Evolutionary conservation across 495 filamentous ascomycete species (phyloP).

Genomic region (Hapsidospora chrysogenum): DNA sequence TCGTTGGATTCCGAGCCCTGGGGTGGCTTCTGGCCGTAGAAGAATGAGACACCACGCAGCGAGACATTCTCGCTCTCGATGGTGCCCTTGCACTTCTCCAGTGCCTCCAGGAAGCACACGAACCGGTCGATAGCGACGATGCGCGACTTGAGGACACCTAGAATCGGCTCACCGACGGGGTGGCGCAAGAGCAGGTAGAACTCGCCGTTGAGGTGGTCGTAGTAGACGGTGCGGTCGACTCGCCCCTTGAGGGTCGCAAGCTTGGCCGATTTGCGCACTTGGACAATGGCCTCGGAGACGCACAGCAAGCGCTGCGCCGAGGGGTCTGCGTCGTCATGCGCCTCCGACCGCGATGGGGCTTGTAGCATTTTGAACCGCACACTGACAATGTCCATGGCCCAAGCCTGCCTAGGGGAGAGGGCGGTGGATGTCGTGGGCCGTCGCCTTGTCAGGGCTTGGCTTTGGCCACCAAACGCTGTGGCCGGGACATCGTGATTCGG

Average conservation of each 20-base stretch:
- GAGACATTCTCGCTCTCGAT: constrained; percentile 38
- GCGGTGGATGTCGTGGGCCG: neutral
- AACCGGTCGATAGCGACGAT: constrained; percentile 45
- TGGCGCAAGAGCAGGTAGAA: constrained; percentile 43
- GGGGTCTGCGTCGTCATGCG: constrained; percentile 6
- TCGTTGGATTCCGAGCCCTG: constrained; percentile 6
- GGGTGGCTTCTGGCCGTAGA: constrained; percentile 32
- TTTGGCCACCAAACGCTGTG: too few relatives aligned
- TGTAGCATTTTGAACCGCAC: constrained; percentile 33
- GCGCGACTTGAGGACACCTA: constrained; percentile 35
- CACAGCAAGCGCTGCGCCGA: constrained; percentile 3
- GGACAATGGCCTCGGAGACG: neutral
- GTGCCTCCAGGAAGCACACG: constrained; percentile 44
- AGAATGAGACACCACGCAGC: constrained; percentile 45
- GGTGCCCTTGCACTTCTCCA: constrained; percentile 30
- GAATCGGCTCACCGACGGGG: constrained; percentile 35
- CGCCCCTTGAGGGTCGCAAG: constrained; percentile 30
- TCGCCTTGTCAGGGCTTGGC: neutral
- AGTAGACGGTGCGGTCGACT: constrained; percentile 41
- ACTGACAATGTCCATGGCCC: constrained; percentile 37
- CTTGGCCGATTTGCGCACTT: constrained; percentile 14
- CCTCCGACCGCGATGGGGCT: constrained; percentile 7
- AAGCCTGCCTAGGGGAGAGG: constrained; percentile 7
- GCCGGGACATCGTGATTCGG: neutral
- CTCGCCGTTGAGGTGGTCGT: constrained; percentile 34